Evolutionary conservation across 805 yeast species (phyloP), one percentile per base, ranked within the genome.

Genomic region (Zygosaccharomyces gambellarensis): DNA sequence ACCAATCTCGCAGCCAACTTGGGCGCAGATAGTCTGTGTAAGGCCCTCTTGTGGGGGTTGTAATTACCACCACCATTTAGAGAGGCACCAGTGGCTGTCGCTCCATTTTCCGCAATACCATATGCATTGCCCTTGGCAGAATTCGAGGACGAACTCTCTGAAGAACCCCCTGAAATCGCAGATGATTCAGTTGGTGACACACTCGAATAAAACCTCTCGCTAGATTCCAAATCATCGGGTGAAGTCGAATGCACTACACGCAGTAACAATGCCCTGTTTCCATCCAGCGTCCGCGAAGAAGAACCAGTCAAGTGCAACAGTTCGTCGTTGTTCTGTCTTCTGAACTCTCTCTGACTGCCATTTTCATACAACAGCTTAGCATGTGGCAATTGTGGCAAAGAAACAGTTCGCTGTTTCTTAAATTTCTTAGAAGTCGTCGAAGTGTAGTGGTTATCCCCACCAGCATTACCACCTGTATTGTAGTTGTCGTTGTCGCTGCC

Each of bases 321-420:
- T 45, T 66, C 69, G 23, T 64, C 65, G 42, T 66, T 64, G 27
- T 56, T 59, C 47, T 65, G 68, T 3, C 54, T 58, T 12, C 60
- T 47, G 21, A 49, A 49, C 36, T 59, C 58, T 27, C 45, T 50
- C 25, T 47, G 52, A 21, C 34, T 17, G 4, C 38, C 38, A 12
- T 53, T 49, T 30, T 57, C 55, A 56, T 79, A 78, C 2, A 65
- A 51, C 14, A 79, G 63, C 50, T 70, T 74, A 2, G 81, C 71
- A 47, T 77, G 70, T 0, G 81, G 76, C 21, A 79, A 57, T 56
- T 79, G 83, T 4, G 83, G 83, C 42, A 79, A 55, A 0, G 82
- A 78, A 38, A 76, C 74, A 0, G 82, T 77, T 59, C 82, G 66
- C 54, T 73, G 73, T 52, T 75, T 77, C 57, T 71, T 71, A 38